Base-by-base conservation (phyloP, 176 grass and related monocot genomes). In the Ananas comosus region DNA sequence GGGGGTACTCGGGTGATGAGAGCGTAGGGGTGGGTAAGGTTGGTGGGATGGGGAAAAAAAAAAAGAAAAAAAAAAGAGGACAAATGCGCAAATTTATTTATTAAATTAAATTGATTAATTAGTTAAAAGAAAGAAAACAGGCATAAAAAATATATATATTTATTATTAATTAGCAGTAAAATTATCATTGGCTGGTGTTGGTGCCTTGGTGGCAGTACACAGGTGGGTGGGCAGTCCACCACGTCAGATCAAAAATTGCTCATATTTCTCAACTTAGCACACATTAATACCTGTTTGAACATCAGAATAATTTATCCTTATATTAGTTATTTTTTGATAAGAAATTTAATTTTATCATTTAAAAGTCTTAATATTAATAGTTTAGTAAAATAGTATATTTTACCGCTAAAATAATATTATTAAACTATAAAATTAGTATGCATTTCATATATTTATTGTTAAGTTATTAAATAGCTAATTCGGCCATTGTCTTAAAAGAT, bases 11-110 rank as follows among this genome's bases (percentile, higher is more conserved):
- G 64, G 13, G 2, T 49, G 64, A 16, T 18, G 11, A n/a, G 24
- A 67, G 64, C 3, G 11, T 12, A 8, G 19, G 12, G 4, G 11
- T 12, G 14, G 19, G 12, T 12, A 28, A 68, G 63, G 2, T 52
- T 18, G 23, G n/a, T 21, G 33, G 54, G 61, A 80, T 80, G 68
- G 12, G 51, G 50, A 71, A 52, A 21, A 22, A 48, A 71, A 5
- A 24, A 3, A 3, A 42, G 12, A 16, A 66, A 66, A 66, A 66
- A 28, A 42, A 13, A 16, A 9, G 11, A 42, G 19, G 51, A 14
- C 22, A 16, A 74, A 74, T 22, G 16, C 49, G 19, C 42, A 9
- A 71, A 53, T 49, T 71, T 52, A 51, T 49, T 42, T 19, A 70
- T 49, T 56, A 56, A 61, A 70, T 49, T 56, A 56, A 61, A 61